These are phyloP conservation scores for Phellopilus nigrolimitatus DNA, from an alignment of 1,284 basidiomycete genomes.

Conservation along the genomic window DNA sequence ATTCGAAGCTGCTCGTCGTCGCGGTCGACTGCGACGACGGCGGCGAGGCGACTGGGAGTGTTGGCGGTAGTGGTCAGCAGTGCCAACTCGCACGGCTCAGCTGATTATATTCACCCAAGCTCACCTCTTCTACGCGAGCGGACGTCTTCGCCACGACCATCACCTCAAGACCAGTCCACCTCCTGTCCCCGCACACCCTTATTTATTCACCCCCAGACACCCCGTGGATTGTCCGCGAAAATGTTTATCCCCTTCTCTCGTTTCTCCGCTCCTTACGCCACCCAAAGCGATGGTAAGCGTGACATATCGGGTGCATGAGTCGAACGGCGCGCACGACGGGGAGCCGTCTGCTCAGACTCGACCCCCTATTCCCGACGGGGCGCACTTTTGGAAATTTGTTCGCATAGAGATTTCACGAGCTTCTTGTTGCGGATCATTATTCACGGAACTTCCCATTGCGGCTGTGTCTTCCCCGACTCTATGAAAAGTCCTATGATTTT, in stretches of 20 bases:
- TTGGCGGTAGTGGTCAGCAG: not conserved
- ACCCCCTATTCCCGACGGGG: too few species aligned
- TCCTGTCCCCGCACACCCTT: not conserved
- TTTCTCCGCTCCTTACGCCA: not conserved
- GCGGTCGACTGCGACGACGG: not conserved
- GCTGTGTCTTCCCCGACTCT: too few species aligned
- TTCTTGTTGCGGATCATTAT: too few species aligned
- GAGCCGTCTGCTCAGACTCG: not conserved
- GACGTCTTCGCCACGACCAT: not conserved
- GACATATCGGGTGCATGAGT: slow-evolving; percentile 1
- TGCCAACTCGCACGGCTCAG: not conserved
- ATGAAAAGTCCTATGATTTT: too few species aligned
- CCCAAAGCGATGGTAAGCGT: not conserved
- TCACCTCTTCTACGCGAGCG: not conserved
- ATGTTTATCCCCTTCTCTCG: not conserved
- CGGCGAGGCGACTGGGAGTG: not conserved
- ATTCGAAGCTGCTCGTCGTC: not conserved
- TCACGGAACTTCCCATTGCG: too few species aligned
- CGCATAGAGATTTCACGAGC: not conserved
- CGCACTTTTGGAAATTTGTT: not conserved
- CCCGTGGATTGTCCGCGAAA: not conserved
- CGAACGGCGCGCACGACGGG: not conserved
- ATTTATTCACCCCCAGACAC: not conserved
- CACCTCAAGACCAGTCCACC: not conserved
- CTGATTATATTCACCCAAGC: not conserved